Conservation (phyloP, 2,329 filamentous ascomycete species). For the Pseudogymnoascus sp. region DNA sequence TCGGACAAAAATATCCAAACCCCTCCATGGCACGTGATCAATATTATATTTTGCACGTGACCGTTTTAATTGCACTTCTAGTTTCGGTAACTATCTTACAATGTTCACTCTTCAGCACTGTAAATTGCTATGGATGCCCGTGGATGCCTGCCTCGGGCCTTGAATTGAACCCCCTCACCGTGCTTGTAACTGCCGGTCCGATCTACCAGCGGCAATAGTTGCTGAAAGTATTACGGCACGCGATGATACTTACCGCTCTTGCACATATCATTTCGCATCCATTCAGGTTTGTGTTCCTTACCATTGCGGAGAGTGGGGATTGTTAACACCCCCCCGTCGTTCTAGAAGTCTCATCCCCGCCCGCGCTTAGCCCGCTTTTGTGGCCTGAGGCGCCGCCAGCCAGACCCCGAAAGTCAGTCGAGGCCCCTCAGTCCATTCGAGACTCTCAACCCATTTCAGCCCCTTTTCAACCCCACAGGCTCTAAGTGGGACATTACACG, state of each 20-base stretch:
- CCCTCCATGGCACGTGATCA: background rate
- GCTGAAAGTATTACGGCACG: background rate
- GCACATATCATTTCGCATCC: background rate
- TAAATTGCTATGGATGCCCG: background rate
- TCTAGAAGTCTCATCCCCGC: constrained; percentile 7
- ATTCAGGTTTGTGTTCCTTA: background rate
- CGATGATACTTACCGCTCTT: constrained; percentile 6
- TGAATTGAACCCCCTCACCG: background rate
- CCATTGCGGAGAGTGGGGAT: background rate
- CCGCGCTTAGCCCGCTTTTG: constrained; percentile 6
- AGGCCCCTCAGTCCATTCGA: background rate
- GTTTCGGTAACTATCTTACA: background rate
- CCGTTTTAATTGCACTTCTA: background rate
- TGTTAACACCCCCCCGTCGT: background rate
- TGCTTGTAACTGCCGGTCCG: background rate
- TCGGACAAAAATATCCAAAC: constrained; percentile 1
- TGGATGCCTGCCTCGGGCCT: background rate
- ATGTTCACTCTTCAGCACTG: background rate
- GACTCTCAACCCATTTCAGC: background rate
- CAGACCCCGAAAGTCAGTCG: background rate
- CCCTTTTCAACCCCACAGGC: background rate
- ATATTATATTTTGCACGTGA: background rate
- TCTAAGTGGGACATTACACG: constrained; percentile 1
- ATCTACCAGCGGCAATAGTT: background rate
- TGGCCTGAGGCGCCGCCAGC: background rate